A percentile compares a stretch with the other conserved stretches of the same genome.
phyloP scores from a whole-genome alignment of 1,284 basidiomycete species.

The Afroboletus lepidellus region DNA sequence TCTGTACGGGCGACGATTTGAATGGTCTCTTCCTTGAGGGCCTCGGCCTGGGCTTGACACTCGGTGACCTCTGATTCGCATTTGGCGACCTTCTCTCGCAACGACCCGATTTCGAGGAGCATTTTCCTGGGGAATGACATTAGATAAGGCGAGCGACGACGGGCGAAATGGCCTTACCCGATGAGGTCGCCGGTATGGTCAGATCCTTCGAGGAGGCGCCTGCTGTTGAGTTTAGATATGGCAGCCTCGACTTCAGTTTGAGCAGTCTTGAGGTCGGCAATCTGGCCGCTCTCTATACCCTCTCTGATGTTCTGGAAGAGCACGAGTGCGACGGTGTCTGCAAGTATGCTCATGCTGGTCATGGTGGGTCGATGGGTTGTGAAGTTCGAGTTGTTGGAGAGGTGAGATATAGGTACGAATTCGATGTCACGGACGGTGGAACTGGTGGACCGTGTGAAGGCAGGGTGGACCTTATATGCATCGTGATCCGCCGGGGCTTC shows the following conservation, averaged over 20 bases:
- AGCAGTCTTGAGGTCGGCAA: constrained; percentile 7
- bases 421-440: background rate
- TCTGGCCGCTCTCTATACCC: constrained; percentile 12
- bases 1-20: constrained; percentile 8
- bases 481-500: constrained; percentile 7
- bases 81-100: constrained; percentile 7
- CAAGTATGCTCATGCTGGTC: background rate
- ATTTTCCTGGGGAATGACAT: constrained; percentile 13
- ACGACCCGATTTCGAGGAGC: constrained; percentile 9
- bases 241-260: constrained; percentile 18
- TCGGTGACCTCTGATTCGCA: constrained; percentile 16
- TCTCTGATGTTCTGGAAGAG: constrained; percentile 17
- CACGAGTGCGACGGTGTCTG: constrained; percentile 5
- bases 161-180: constrained; percentile 4
- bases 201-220: background rate
- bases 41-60: background rate
- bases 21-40: constrained; percentile 10
- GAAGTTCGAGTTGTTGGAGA: background rate
- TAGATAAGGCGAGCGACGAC: background rate
- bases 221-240: constrained; percentile 8
- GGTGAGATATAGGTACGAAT: background rate
- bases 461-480: constrained; percentile 15
- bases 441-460: constrained; percentile 7
- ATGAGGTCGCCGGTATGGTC: constrained; percentile 4
- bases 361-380: constrained; percentile 2